phyloP scores from a whole-genome alignment of 495 filamentous ascomycete genomes.

The Penicillium soppii region DNA sequence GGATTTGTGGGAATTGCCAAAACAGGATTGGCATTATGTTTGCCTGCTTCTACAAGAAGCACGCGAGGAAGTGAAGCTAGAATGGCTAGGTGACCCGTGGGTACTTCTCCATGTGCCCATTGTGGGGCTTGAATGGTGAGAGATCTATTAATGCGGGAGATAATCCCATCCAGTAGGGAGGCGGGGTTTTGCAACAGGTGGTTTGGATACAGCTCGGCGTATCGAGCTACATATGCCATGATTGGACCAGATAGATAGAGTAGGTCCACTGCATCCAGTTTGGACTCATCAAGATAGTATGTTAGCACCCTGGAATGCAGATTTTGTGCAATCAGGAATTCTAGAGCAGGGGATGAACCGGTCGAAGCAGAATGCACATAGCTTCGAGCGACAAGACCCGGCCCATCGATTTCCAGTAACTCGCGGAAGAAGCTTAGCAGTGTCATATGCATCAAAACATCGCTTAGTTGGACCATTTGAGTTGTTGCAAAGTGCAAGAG shows the following conservation, averaged over 20 bases:
- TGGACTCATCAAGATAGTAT: conserved; percentile 53
- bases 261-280: conserved; percentile 50
- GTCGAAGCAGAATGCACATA: conserved; percentile 38
- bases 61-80: conserved; percentile 58
- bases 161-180: conserved; percentile 41
- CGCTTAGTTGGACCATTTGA: conserved; percentile 71
- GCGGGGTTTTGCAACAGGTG: conserved; percentile 49
- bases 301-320: conserved; percentile 50
- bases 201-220: conserved; percentile 53
- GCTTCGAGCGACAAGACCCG: conserved; percentile 32
- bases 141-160: conserved; percentile 43
- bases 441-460: conserved; percentile 78
- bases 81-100: conserved; percentile 55
- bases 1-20: conserved; percentile 48
- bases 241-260: conserved; percentile 53
- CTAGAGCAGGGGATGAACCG: conserved; percentile 52
- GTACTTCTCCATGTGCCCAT: conserved; percentile 51
- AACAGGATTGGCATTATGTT: conserved; percentile 44
- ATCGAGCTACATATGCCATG: conserved; percentile 58
- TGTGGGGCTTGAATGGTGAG: conserved; percentile 45
- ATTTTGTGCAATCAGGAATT: conserved; percentile 52
- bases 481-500: conserved; percentile 73
- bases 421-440: conserved; percentile 73
- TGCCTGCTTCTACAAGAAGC: conserved; percentile 50
- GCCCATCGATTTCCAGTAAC: conserved; percentile 52